Evolutionary conservation across 2,329 filamentous ascomycete genomes (phyloP), one percentile per base, ranked within the genome.

Genomic region (Neoascochyta sp.): DNA sequence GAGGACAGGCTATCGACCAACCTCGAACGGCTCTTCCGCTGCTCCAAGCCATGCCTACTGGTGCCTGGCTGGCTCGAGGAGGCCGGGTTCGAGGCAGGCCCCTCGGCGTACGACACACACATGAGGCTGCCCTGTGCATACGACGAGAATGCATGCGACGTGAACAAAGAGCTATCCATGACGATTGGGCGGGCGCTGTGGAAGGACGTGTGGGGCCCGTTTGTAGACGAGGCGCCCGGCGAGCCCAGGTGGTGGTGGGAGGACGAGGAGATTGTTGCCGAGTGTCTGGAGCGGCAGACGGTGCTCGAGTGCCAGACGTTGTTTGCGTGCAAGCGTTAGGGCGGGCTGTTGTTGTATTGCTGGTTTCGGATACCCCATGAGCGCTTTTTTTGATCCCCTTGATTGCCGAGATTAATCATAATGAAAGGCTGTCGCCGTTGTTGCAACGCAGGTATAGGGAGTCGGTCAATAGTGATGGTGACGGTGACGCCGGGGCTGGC

Each of bases 31-130:
- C 64, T 71, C 10, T 80, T 76, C 33, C 70, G 75, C 7, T 82
- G 78, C 44, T 71, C 70, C 4, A 76, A 73, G 30, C 81, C 81
- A 0, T 75, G 69, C 20, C 68, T 68, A 7, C 59, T 76, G 2
- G 72, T 85, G 22, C 75, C 78, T 0, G 59, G 67, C 16, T 81
- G 78, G 74, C 65, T 84, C 10, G 65, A 64, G 0, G 71, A 77
- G 15, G 76, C 73, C 1, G 68, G 68, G 0, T 69, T 81, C 34
- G 52, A 55, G 22, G 22, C 62, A 10, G 41, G 41, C 6, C 16
- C 22, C n/a, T 29, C 39, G 22, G 46, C 51, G n/a, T 39, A 42
- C 3, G 45, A 47, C 9, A 40, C 51, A 13, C 44, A 40, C 7
- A 36, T 62, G 21, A 36, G 34, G n/a, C 22, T 64, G 14, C 59